Evolutionary conservation across 2,329 filamentous ascomycete species (phyloP).

Genomic region (Diaporthe amygdali): DNA sequence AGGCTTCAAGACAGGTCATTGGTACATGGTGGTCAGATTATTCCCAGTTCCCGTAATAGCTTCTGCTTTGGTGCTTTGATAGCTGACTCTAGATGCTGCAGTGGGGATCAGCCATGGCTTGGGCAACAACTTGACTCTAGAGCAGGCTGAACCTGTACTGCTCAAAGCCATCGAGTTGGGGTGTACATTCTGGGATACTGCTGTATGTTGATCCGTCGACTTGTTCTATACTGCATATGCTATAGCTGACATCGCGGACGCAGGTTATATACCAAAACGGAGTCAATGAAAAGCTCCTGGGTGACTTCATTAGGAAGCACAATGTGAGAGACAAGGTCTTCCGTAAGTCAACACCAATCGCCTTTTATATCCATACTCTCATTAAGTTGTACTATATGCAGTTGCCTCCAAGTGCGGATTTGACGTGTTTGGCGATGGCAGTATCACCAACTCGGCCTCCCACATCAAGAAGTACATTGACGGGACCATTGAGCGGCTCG

Average conservation of each 20-base stretch:
- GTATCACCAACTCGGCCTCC: neutral
- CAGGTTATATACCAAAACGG: conserved; percentile 49
- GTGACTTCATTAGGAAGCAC: conserved; percentile 56
- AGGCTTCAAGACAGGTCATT: too few relatives aligned
- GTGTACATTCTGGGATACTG: conserved; percentile 53
- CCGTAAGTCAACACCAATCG: conserved; percentile 37
- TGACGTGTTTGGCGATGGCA: neutral
- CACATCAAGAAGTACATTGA: neutral
- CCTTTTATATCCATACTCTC: neutral
- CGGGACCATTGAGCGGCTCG: neutral
- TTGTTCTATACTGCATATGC: too few relatives aligned
- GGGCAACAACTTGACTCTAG: conserved; percentile 45
- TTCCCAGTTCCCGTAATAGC: too few relatives aligned
- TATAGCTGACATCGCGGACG: neutral
- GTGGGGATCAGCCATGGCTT: conserved; percentile 52
- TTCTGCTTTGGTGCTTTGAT: too few relatives aligned
- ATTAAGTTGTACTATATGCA: neutral
- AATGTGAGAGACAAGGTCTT: conserved; percentile 56
- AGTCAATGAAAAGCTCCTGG: conserved; percentile 54
- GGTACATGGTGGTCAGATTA: too few relatives aligned
- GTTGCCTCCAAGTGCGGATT: neutral
- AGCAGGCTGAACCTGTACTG: conserved; percentile 53
- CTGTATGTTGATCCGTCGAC: conserved; percentile 38
- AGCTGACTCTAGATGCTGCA: too few relatives aligned
- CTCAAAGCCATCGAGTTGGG: conserved; percentile 53